Evolutionary conservation across 179 eudicot genomes (phyloP).

Genomic region (Gypsophila paniculata): DNA sequence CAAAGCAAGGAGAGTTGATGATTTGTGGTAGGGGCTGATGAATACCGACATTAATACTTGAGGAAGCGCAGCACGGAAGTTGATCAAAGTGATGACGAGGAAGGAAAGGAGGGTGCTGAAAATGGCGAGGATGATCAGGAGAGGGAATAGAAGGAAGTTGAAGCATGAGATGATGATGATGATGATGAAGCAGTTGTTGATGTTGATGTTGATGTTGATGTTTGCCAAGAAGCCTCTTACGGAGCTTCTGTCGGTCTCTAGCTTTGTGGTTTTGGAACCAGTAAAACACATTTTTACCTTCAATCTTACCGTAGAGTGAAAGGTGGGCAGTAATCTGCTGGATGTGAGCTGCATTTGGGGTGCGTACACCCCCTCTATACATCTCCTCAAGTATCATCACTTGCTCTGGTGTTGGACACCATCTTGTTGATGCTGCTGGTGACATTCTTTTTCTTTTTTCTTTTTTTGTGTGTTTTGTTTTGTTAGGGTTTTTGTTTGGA

Average conservation of each 20-base stretch:
- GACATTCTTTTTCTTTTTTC: conserved; percentile 25
- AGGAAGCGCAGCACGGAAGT: conserved; percentile 18
- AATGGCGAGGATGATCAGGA: not conserved
- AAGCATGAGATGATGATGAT: not conserved
- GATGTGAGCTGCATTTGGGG: conserved; percentile 69
- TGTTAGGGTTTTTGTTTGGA: conserved; percentile 5
- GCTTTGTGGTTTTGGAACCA: conserved; percentile 97
- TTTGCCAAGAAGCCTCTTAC: conserved; percentile 40
- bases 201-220: conserved; percentile 8
- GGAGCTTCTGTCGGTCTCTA: conserved; percentile 65
- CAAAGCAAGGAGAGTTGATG: conserved; percentile 17
- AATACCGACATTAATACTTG: conserved; percentile 15
- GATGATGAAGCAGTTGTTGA: not conserved
- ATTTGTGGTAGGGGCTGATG: conserved; percentile 19
- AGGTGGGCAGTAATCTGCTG: conserved; percentile 76
- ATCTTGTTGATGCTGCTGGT: conserved; percentile 52
- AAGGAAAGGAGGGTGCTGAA: not conserved
- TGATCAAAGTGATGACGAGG: conserved; percentile 23
- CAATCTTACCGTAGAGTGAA: conserved; percentile 68
- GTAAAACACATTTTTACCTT: conserved; percentile 82
- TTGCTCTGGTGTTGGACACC: conserved; percentile 87
- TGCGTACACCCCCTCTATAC: conserved; percentile 60
- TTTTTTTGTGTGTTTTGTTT: not conserved
- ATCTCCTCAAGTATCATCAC: conserved; percentile 79
- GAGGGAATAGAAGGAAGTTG: not conserved